Percentiles rank a stretch among this genome's conserved stretches.
These are phyloP conservation scores for Wickerhamiella musiphila DNA, from an alignment of 805 yeast genomes.

Conservation along the genomic window DNA sequence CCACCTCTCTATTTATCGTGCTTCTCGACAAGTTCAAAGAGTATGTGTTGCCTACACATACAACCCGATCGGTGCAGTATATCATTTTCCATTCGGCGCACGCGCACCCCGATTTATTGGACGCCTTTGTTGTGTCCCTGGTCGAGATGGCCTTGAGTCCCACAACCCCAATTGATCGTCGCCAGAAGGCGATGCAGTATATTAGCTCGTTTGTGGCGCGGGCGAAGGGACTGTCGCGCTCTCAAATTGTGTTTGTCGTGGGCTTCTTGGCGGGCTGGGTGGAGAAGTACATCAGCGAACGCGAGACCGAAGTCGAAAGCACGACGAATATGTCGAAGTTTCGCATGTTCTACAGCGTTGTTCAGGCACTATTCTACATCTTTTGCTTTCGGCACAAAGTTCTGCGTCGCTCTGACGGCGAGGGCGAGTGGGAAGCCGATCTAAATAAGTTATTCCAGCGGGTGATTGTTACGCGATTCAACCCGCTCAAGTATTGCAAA, in stretches of 20 bases:
- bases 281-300: constrained; percentile 58
- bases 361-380: constrained; percentile 78
- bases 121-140: constrained; percentile 63
- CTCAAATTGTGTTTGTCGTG: constrained; percentile 68
- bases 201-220: constrained; percentile 80
- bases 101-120: constrained; percentile 64
- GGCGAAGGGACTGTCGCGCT: constrained; percentile 50
- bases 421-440: constrained; percentile 23
- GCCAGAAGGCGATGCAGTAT: constrained; percentile 83
- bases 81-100: constrained; percentile 68
- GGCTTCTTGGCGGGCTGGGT: constrained; percentile 73
- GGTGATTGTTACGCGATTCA: constrained; percentile 70
- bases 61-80: constrained; percentile 77
- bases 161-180: constrained; percentile 48
- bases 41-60: constrained; percentile 79
- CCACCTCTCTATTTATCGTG: constrained; percentile 52
- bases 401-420: constrained; percentile 27
- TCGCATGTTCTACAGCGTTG: constrained; percentile 74
- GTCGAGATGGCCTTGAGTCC: constrained; percentile 69
- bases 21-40: constrained; percentile 61
- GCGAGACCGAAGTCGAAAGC: constrained; percentile 65
- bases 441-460: constrained; percentile 78
- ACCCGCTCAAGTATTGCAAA: constrained; percentile 84
- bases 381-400: constrained; percentile 71
- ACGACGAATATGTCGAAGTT: constrained; percentile 78